Evolutionary conservation across 1,139 yeast species (phyloP), one percentile per base, ranked within the genome.

Genomic region (Saccharomycopsis hybrid): DNA sequence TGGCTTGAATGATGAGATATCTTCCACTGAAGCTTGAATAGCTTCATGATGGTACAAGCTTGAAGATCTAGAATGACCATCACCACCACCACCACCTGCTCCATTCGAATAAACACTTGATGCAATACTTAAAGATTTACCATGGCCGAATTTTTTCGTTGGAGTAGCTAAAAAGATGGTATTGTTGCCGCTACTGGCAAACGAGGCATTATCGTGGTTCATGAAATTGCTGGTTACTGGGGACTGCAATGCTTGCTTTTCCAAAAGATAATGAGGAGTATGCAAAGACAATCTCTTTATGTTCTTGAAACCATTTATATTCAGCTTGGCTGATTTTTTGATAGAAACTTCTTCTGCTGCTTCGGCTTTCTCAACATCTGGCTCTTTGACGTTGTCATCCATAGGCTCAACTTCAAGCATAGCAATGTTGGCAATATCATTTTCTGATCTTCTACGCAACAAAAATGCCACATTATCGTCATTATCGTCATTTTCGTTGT

Each of bases 61-160:
- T 5, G 53, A 50, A 9, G 44, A 32, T 42, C 53, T 46, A 4
- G 53, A 50, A 29, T 48, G 51, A 3, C 25, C 44, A 33, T 25
- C 41, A 18, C 18, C 18, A 18, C 18, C 18, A 18, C 18, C 18
- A 18, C 18, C 18, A 8, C 44, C 50, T 4, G 54, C 38, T 4
- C 53, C 50, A 28, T 43, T 43, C 3, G 53, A 50, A 38, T 51
- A 51, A 25, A 51, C 44, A 38, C 49, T 44, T 3, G 52, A 49
- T 8, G 54, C 54, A 28, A 51, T 37, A 48, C 47, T 41, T 5
- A 49, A 29, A 24, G 43, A 40, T 25, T 54, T 43, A 11, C 44
- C 49, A 29, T 51, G 54, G 30, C 53, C 53, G 27, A 48, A 47
- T 18, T 46, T 46, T 25, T 44, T 48, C 18, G 35, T 43, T 35